Evolutionary conservation across 75 land plant genomes (phyloP).

Genomic region (Selaginella tamariscina): DNA sequence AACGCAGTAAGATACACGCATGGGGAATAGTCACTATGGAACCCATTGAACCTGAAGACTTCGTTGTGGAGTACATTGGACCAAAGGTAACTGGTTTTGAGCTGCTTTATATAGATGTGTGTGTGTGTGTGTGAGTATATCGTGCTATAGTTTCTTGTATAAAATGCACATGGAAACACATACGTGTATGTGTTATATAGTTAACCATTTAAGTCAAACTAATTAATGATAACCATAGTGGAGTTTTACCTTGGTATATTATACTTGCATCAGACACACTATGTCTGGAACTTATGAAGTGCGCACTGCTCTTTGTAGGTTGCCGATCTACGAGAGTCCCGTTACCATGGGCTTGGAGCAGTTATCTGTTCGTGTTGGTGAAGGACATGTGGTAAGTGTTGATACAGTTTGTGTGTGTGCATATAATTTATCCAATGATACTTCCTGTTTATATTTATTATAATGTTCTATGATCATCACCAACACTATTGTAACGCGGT

Average conservation of each 20-base stretch:
- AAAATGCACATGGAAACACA: too few relatives aligned
- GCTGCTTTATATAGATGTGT: background rate
- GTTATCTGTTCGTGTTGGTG: conserved; percentile 93
- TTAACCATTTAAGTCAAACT: too few relatives aligned
- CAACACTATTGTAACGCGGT: too few relatives aligned
- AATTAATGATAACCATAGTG: too few relatives aligned
- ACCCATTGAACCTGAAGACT: conserved; percentile 93
- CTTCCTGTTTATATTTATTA: background rate
- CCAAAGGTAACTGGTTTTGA: conserved; percentile 34
- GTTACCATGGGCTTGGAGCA: conserved; percentile 83
- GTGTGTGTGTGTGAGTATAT: too few relatives aligned
- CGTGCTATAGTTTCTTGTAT: too few relatives aligned
- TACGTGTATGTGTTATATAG: too few relatives aligned
- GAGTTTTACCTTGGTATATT: too few relatives aligned
- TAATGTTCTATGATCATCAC: background rate
- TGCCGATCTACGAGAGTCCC: conserved; percentile 80
- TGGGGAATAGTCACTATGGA: conserved; percentile 95
- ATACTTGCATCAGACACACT: too few relatives aligned
- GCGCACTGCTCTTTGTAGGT: conserved; percentile 30
- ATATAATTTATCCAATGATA: background rate
- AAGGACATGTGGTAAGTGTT: conserved; percentile 76
- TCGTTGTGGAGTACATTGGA: conserved; percentile 96
- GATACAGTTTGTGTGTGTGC: background rate
- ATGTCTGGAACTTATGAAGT: background rate
- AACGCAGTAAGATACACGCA: conserved; percentile 93